Percentiles rank a stretch among this genome's conserved stretches.
Conservation (phyloP, 2,329 filamentous ascomycete species). For the Colletotrichum eremochloae region DNA sequence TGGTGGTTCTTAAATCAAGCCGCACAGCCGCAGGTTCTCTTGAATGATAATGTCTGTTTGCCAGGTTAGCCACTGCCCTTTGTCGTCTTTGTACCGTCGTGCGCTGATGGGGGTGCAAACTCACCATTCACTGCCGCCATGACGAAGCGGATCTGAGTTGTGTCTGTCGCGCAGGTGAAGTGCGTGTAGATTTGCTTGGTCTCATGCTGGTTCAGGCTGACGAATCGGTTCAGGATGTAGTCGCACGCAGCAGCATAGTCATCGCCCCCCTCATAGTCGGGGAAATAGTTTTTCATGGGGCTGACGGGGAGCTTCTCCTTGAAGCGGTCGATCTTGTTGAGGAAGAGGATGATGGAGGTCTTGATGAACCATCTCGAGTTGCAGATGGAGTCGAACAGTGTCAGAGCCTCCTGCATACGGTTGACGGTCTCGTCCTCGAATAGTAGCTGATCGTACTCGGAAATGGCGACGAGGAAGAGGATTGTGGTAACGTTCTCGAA, state of each 20-base stretch:
- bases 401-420: conserved; percentile 91
- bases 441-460: conserved; percentile 94
- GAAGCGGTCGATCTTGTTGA: conserved; percentile 93
- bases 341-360: conserved; percentile 88
- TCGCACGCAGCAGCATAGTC: conserved; percentile 97
- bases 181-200: conserved; percentile 99
- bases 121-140: conserved; percentile 99
- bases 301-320: conserved; percentile 86
- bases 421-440: conserved; percentile 98
- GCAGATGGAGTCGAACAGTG: conserved; percentile 88
- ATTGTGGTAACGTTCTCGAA: conserved; percentile 98
- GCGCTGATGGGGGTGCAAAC: conserved; percentile 47
- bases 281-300: conserved; percentile 91
- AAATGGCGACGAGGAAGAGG: conserved; percentile 96
- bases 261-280: conserved; percentile 92
- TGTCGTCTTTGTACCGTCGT: conserved; percentile 8
- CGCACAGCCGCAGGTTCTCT: conserved; percentile 96
- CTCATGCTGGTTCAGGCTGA: conserved; percentile 98
- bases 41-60: conserved; percentile 96
- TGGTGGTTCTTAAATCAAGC: conserved; percentile 81
- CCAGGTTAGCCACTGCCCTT: conserved; percentile 22
- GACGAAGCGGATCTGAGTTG: conserved; percentile 98
- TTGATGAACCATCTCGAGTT: conserved; percentile 93
- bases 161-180: conserved; percentile 98
- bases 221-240: conserved; percentile 98